Evolutionary conservation across 2,329 filamentous ascomycete species (phyloP), one percentile per base, ranked within the genome.

Genomic region (Ilyonectria destructans): DNA sequence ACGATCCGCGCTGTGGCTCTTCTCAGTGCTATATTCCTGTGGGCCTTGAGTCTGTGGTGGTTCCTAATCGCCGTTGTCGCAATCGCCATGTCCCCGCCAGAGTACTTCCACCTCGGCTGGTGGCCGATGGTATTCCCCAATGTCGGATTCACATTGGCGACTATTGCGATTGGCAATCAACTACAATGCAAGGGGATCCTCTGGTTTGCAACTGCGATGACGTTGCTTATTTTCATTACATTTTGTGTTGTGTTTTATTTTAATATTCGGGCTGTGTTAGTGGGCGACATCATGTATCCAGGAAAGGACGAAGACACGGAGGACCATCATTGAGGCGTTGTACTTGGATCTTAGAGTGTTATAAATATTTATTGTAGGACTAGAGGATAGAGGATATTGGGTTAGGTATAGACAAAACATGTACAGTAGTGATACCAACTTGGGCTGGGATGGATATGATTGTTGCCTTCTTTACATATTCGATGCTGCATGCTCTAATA

Each of bases 61-160:
- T 90, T 88, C 76, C 82, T 77, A 31, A 81, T 83, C 52, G 80
- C 78, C 1, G 70, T 74, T 7, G 70, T 83, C 4, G 79, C 81
- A 26, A 76, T 82, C 17, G 60, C 77, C n/a, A 67, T 80, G 17
- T 76, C 79, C 72, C 76, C 82, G 12, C 84, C 82, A 5, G 82
- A 86, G 72, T 84, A 83, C 75, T 90, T 90, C 71, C 87, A 89
- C 68, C 82, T 91, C 2, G 88, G 88, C 1, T 91, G 89, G 89
- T 92, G 88, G 87, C 88, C 89, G 0, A 85, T 89, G 77, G 87
- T 90, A 10, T 90, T 90, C 77, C 88, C 88, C 52, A 90, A 90
- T 77, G 87, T 86, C 0, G 88, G 88, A 4, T 90, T 90, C 73
- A 86, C 85, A 4, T 80, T 90, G 54, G 86, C 86, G 2, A 89